Percentiles rank a stretch among this genome's conserved stretches.
Evolutionary conservation across 2,329 filamentous ascomycete genomes (phyloP).

Genomic region (Nakataea oryzae): DNA sequence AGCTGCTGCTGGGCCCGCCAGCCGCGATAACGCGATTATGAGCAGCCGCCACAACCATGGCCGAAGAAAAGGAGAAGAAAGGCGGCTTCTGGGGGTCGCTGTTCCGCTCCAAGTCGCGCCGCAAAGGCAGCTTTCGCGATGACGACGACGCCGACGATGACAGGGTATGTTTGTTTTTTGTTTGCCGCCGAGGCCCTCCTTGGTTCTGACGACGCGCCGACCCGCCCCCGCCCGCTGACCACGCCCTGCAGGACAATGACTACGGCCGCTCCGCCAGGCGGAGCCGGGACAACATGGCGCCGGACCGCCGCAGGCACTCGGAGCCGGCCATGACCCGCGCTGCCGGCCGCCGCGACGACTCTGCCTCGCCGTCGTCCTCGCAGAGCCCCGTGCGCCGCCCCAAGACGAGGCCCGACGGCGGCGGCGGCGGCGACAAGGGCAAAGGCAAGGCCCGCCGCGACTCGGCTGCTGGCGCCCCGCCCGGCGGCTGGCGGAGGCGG

Average conservation of each 20-base stretch:
- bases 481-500: slow-evolving; percentile 16
- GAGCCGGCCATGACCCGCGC: slow-evolving; percentile 56
- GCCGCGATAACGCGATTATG: not conserved
- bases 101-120: slow-evolving; percentile 1
- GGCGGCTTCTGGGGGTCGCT: slow-evolving; percentile 2
- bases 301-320: slow-evolving; percentile 33
- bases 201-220: too few relatives aligned
- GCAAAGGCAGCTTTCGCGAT: not conserved
- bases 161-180: not conserved
- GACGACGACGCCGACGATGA: not conserved
- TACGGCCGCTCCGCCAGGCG: not conserved
- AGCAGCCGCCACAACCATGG: not conserved
- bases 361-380: not conserved
- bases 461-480: slow-evolving; percentile 13
- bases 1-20: not conserved
- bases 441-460: slow-evolving; percentile 28
- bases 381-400: not conserved
- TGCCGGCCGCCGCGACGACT: slow-evolving; percentile 70
- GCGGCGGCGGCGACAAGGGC: not conserved
- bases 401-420: not conserved
- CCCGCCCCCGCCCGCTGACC: not conserved
- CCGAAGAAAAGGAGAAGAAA: not conserved
- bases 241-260: not conserved
- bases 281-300: too few relatives aligned
- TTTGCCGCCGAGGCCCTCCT: too few relatives aligned